Evolutionary conservation across 306 rosid genomes (phyloP).

Genomic region (Pueraria montana): DNA sequence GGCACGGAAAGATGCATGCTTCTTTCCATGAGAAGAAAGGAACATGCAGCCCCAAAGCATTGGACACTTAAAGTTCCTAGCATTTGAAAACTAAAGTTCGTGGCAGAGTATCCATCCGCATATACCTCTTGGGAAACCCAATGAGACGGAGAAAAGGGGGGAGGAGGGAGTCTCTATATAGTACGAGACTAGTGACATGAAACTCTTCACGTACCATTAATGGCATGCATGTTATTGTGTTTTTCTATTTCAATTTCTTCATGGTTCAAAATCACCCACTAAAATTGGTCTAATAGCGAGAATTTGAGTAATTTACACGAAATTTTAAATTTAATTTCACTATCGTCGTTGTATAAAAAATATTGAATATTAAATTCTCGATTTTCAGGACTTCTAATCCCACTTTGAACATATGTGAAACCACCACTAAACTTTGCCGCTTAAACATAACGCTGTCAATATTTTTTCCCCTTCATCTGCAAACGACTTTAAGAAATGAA

Average conservation of each 20-base stretch:
- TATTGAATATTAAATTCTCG: background rate
- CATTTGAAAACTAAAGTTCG: background rate
- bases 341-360: background rate
- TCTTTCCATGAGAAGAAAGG: background rate
- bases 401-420: constrained; percentile 1
- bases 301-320: too few species aligned
- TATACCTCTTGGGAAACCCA: constrained; percentile 9
- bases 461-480: background rate
- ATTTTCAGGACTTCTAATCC: background rate
- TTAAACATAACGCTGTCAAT: background rate
- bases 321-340: background rate
- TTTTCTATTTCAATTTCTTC: background rate
- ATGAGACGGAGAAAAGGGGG: background rate
- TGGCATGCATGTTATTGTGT: background rate
- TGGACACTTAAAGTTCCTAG: background rate
- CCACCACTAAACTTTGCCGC: constrained; percentile 28
- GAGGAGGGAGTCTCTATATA: background rate
- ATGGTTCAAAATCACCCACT: background rate
- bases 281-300: background rate
- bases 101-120: background rate
- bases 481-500: constrained; percentile 26
- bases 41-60: background rate
- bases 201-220: background rate
- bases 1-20: background rate
- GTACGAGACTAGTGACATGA: background rate